Evolutionary conservation across 345 rosid species (phyloP).

Genomic region (Ricinus communis): DNA sequence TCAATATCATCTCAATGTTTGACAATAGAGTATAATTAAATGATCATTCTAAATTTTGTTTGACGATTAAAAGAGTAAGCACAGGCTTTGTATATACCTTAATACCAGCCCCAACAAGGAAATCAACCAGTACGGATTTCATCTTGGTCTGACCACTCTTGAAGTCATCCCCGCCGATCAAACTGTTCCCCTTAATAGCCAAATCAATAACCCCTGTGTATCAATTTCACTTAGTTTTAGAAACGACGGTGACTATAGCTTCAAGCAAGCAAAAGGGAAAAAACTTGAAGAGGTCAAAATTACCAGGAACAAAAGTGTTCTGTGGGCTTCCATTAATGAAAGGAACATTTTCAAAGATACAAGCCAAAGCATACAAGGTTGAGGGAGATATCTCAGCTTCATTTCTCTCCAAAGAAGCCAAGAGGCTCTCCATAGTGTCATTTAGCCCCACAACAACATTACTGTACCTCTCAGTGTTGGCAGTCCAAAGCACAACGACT

Average conservation of each 20-base stretch:
- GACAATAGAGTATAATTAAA: neutral
- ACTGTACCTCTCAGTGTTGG: constrained; percentile 98
- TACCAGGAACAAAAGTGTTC: constrained; percentile 98
- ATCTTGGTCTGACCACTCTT: constrained; percentile 99
- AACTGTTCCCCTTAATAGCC: constrained; percentile 73
- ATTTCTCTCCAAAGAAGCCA: constrained; percentile 74
- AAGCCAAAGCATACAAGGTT: constrained; percentile 83
- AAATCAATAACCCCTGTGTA: constrained; percentile 81
- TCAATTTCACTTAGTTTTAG: neutral
- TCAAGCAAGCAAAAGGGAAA: neutral
- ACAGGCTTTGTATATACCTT: constrained; percentile 42
- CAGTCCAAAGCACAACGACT: constrained; percentile 95
- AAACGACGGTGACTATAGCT: neutral
- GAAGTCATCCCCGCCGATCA: constrained; percentile 98
- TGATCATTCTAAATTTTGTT: neutral
- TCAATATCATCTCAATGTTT: constrained; percentile 8
- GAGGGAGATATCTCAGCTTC: constrained; percentile 97
- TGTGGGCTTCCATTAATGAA: constrained; percentile 99
- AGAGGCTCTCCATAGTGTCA: constrained; percentile 85
- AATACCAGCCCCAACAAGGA: constrained; percentile 97
- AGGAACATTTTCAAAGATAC: constrained; percentile 81
- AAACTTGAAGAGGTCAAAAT: neutral
- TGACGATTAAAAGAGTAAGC: no score
- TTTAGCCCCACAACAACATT: constrained; percentile 79
- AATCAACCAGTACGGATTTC: constrained; percentile 91